Evolutionary conservation across 2,329 filamentous ascomycete genomes (phyloP).

Genomic region (Fusarium solani-melongenae): DNA sequence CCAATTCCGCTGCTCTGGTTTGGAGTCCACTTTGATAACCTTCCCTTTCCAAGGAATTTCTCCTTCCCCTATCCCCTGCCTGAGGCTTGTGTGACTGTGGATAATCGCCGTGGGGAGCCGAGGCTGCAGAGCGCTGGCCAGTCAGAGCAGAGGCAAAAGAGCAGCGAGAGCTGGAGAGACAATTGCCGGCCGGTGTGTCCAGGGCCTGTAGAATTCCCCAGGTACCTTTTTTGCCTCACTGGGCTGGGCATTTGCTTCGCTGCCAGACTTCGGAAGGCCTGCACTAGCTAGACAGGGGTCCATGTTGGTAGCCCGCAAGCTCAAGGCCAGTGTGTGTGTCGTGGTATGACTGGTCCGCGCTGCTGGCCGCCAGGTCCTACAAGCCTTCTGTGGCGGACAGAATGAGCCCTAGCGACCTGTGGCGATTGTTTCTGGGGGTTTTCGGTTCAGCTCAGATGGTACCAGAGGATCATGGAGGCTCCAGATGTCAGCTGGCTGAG

Average conservation of each 20-base stretch:
- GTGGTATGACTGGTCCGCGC: not conserved
- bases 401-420: not conserved
- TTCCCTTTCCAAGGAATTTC: not conserved
- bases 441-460: not conserved
- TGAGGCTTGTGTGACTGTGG: not conserved
- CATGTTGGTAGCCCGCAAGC: not conserved
- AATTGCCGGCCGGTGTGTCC: constrained; percentile 2
- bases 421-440: not conserved
- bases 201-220: not conserved
- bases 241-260: constrained; percentile 1
- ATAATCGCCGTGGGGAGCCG: not conserved
- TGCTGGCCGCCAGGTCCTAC: not conserved
- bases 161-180: not conserved
- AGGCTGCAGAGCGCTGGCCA: not conserved
- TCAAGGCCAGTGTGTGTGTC: not conserved
- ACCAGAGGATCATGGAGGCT: not conserved
- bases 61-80: constrained; percentile 2
- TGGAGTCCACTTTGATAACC: not conserved
- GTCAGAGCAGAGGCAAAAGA: not conserved
- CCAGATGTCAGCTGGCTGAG: not conserved
- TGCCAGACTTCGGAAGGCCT: not conserved
- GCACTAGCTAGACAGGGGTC: not conserved
- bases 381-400: not conserved
- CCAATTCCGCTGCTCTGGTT: not conserved
- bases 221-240: constrained; percentile 1